Base-by-base conservation (phyloP, 2,329 filamentous ascomycete species). In the Grosmannia serpens region DNA sequence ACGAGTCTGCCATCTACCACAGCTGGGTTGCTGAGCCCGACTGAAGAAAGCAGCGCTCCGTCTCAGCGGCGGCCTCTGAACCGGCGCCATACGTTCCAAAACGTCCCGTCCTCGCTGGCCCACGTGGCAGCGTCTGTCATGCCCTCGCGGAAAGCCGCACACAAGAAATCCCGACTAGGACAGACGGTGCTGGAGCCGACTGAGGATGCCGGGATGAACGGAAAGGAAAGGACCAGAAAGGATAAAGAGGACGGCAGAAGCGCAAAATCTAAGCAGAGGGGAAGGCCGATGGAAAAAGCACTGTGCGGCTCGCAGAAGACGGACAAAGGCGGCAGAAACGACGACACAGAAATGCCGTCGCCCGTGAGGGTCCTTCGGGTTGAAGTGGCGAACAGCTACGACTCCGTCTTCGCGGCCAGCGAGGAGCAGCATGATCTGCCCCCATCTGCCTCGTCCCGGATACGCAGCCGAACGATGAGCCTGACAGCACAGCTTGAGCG, bases 401-500 rank as follows among this genome's bases (percentile, higher is more conserved):
- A 27, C 47, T 3, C 22, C 9, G 5, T 26, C 13, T 44, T 10
- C 20, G n/a, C 7, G 20, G 41, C 41, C 41, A 7, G 5, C 41
- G 41, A 33, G 13, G 50, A 33, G 4, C 24, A 53, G 11, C 24
- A 27, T 24, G 50, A 22, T 24, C 29, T 58, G n/a, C 52, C 58
- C 27, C 52, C 51, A 2, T 51, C 53, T 11, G 27, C 56, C 1
- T 44, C 41, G 20, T 58, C 52, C 5, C 17, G 10, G 2, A n/a
- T 56, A 1, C 26, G 60, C 3, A 63, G 60, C 46, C 66, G 68
- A 60, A 64, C 66, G 1, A 67, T 70, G 66, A 71, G 69, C 27
- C 64, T 71, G 62, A 69, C 67, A 2, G 60, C 66, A 2, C 62
- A 67, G 31, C 62, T 65, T 35, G 66, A 71, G 59, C 66, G 64